A percentile compares a stretch with the other conserved stretches of the same genome.
Evolutionary conservation across 2,329 filamentous ascomycete genomes (phyloP).

Genomic region (Trichoderma oligosporum): DNA sequence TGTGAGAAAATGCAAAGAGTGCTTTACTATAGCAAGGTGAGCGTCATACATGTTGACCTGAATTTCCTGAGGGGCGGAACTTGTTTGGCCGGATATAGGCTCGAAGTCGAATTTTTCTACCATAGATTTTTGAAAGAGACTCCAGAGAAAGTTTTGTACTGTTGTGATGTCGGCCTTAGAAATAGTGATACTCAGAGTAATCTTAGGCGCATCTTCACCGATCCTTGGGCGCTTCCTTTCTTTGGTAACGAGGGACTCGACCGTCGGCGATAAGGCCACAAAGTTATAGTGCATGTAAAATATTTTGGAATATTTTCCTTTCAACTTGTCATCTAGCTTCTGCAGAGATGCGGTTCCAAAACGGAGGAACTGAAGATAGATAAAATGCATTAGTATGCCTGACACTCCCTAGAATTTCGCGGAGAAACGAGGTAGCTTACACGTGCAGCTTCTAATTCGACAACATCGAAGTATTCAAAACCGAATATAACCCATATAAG

Average conservation of each 20-base stretch:
- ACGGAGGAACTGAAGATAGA: background rate
- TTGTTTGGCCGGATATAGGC: background rate
- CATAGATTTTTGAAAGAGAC: background rate
- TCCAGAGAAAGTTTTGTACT: background rate
- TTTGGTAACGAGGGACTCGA: background rate
- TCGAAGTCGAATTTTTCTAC: background rate
- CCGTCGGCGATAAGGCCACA: background rate
- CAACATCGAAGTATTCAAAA: background rate
- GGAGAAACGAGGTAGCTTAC: background rate
- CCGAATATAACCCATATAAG: background rate
- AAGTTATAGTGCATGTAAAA: background rate
- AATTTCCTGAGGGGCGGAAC: background rate
- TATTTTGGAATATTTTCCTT: background rate
- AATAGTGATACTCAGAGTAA: background rate
- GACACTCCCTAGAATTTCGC: background rate
- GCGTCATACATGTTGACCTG: background rate
- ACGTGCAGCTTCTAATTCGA: background rate
- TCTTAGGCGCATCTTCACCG: background rate
- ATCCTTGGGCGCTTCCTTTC: background rate
- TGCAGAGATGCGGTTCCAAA: background rate
- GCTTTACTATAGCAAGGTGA: slow-evolving; percentile 1
- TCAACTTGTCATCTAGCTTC: background rate
- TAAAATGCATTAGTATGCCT: background rate
- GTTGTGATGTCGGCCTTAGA: background rate
- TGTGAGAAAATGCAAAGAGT: background rate